Conservation (phyloP, 1,284 basidiomycete genomes). For the Ceratobasidium theobromae region DNA sequence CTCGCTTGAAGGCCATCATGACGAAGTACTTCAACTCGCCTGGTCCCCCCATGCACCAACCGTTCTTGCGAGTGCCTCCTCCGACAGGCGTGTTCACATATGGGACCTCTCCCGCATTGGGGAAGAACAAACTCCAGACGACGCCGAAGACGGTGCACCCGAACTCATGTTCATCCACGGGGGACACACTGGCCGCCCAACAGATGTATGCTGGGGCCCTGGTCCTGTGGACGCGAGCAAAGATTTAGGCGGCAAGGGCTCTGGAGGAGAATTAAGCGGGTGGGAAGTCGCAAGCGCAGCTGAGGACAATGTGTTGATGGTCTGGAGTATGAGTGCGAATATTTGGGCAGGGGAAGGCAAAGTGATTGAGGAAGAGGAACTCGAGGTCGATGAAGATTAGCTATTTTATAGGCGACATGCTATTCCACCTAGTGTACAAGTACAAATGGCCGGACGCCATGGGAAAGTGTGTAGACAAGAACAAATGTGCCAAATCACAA, state of each 20-base stretch:
- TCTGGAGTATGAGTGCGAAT: constrained; percentile 86
- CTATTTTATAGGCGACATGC: not conserved
- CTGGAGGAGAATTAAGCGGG: constrained; percentile 42
- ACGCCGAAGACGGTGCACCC: constrained; percentile 96
- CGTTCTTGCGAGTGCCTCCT: constrained; percentile 88
- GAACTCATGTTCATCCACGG: constrained; percentile 93
- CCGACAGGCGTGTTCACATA: constrained; percentile 90
- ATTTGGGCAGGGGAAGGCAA: constrained; percentile 83
- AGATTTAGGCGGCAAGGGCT: constrained; percentile 10
- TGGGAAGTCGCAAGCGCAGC: constrained; percentile 79
- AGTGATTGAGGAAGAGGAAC: constrained; percentile 67
- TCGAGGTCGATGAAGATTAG: constrained; percentile 50
- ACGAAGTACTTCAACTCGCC: constrained; percentile 90
- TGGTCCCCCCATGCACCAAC: constrained; percentile 95
- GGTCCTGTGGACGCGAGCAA: constrained; percentile 55
- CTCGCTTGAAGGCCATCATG: constrained; percentile 89
- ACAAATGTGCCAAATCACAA: constrained; percentile 19
- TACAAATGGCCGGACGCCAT: not conserved
- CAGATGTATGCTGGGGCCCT: constrained; percentile 84
- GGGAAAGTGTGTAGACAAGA: constrained; percentile 12
- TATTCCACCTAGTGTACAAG: constrained; percentile 18
- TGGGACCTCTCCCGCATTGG: constrained; percentile 96
- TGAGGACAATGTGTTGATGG: constrained; percentile 85
- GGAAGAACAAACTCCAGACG: constrained; percentile 94
- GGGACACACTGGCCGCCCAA: constrained; percentile 78